Evolutionary conservation across 352 stramenopile species (phyloP).

Genomic region (Pythium rhizo-oryzae): DNA sequence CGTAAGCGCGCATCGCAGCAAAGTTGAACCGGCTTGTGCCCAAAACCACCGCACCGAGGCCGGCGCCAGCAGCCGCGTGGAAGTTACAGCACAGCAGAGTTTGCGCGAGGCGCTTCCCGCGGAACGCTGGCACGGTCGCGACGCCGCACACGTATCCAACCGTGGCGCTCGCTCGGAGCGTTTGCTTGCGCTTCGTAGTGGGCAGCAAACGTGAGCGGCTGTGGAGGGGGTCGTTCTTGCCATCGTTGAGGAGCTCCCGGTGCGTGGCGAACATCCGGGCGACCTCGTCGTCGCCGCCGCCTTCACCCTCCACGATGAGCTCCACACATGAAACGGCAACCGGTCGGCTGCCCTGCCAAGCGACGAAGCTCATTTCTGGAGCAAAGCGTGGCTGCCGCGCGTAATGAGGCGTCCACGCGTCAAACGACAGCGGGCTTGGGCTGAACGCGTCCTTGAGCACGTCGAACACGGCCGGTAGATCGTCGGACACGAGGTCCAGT

Average conservation of each 20-base stretch:
- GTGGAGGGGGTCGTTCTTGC: no score
- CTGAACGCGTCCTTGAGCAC: constrained; percentile 29
- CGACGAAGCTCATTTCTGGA: constrained; percentile 23
- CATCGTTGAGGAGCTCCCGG: no score
- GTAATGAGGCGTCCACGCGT: constrained; percentile 33
- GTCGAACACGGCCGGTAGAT: constrained; percentile 20
- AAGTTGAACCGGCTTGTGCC: constrained; percentile 26
- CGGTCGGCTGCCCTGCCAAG: constrained; percentile 5
- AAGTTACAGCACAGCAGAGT: no score
- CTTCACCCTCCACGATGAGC: constrained; percentile 18
- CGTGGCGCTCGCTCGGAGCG: no score
- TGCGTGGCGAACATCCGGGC: no score
- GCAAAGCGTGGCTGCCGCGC: constrained; percentile 29
- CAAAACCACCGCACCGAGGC: constrained; percentile 16
- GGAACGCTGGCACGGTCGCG: no score
- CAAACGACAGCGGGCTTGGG: constrained; percentile 20
- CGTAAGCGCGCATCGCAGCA: constrained; percentile 23
- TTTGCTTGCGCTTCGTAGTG: no score
- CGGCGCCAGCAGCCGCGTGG: no score
- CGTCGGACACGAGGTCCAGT: constrained; percentile 15
- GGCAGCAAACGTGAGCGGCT: no score
- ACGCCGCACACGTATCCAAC: no score
- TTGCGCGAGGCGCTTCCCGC: no score
- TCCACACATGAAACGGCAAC: constrained; percentile 12
- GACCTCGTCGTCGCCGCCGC: constrained; percentile 21